Conservation (phyloP, 495 filamentous ascomycete genomes). For the Xylaria palmicola region DNA sequence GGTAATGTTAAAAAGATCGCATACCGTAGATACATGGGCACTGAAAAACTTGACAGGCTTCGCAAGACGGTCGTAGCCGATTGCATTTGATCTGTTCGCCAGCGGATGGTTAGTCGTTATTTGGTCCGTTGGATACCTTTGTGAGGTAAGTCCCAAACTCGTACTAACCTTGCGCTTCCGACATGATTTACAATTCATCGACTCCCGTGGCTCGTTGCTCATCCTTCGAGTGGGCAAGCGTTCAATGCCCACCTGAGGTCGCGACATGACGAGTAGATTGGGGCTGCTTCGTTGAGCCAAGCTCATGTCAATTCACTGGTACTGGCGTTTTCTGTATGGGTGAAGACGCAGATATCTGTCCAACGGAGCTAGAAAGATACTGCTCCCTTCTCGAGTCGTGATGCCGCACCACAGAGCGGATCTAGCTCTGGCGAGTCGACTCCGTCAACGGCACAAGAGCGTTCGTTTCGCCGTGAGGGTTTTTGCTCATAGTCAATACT, state of each 20-base stretch:
- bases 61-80: conserved; percentile 76
- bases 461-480: neutral
- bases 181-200: conserved; percentile 94
- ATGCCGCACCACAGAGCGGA: neutral
- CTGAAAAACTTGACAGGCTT: conserved; percentile 85
- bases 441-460: conserved; percentile 5
- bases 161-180: conserved; percentile 74
- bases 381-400: neutral
- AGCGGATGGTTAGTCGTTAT: conserved; percentile 23
- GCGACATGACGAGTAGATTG: conserved; percentile 56
- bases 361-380: neutral
- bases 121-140: conserved; percentile 10
- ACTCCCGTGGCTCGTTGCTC: conserved; percentile 75
- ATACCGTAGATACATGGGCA: conserved; percentile 86
- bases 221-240: conserved; percentile 70
- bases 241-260: conserved; percentile 83
- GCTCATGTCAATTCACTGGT: conserved; percentile 30
- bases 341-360: neutral
- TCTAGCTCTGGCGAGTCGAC: neutral
- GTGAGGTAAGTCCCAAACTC: neutral
- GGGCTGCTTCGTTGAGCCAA: conserved; percentile 29
- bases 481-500: conserved; percentile 10
- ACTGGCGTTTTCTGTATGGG: conserved; percentile 8
- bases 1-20: conserved; percentile 19
- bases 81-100: conserved; percentile 81